Base-by-base conservation (phyloP, 768 basidiomycete species). In the Lyophyllum decastes region DNA sequence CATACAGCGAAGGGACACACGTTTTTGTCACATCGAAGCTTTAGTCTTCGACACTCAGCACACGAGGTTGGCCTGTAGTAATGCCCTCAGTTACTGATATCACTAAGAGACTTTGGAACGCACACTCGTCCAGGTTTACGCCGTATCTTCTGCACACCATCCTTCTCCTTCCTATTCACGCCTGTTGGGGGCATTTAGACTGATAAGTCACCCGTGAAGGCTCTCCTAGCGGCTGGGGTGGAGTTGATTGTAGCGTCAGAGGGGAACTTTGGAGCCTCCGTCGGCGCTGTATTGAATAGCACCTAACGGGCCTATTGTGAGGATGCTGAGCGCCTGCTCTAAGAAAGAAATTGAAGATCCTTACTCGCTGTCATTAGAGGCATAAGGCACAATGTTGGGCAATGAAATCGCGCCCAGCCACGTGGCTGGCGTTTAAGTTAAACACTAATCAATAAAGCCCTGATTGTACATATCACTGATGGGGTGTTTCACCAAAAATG, bases 1-100 rank as follows among this genome's bases (percentile, higher is more conserved):
- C 19, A 45, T 21, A 48, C 33, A 7, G 26, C 51, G 52, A 48
- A 51, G 52, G 47, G 48, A 65, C 75, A 58, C 68, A 84, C 86
- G 69, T 83, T 82, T 64, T 81, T 80, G 66, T 89, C 87, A 62
- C 87, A 89, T 30, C 82, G 78, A 43, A 89, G 74, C 68, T 89
- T 88, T 41, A 89, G 75, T 45, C 87, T 78, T 48, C 79, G 71
- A 64, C 82, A 82, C 68, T 83, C 81, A 17, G 78, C 78, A 62
- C 82, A 83, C 16, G 78, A 75, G 12, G 82, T 83, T 5, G 79
- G 81, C 22, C 79, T 82, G 51, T 14, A 50, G 24, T 40, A 12
- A 27, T 2, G 35, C n/a, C 24, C 22, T 26, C 72, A 33, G 21
- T 22, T 11, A 45, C 44, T 16, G 26, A 19, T 2, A n/a, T 22